These are phyloP conservation scores for Lasiodiplodia hormozganensis DNA, from an alignment of 2,329 filamentous ascomycete genomes.

Conservation along the genomic window DNA sequence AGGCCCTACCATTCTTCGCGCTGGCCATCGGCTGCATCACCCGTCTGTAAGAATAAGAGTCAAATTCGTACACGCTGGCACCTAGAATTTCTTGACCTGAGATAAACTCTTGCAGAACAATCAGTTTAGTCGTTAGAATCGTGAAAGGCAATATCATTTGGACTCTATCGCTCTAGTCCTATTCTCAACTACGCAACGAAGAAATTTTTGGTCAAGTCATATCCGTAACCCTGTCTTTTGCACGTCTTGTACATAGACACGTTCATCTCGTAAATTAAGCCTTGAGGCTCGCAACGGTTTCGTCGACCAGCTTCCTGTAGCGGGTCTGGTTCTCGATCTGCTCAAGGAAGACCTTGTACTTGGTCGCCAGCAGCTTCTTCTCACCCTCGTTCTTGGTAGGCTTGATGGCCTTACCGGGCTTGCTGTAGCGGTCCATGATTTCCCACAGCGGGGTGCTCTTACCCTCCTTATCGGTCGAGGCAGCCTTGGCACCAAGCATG, in stretches of 20 bases:
- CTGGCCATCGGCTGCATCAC: too few relatives aligned
- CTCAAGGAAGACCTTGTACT: conserved; percentile 96
- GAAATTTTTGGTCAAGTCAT: conserved; percentile 15
- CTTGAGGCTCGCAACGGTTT: conserved; percentile 44
- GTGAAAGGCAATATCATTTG: conserved; percentile 7
- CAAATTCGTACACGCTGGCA: not conserved
- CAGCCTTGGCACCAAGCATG: conserved; percentile 98
- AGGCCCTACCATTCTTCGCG: too few relatives aligned
- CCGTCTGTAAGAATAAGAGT: too few relatives aligned
- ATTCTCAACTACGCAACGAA: not conserved
- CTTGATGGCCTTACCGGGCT: conserved; percentile 83
- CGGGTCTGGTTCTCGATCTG: conserved; percentile 85
- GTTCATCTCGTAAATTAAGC: not conserved
- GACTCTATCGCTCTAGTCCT: conserved; percentile 15
- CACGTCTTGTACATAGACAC: conserved; percentile 2
- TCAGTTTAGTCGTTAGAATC: not conserved
- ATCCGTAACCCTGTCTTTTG: conserved; percentile 1
- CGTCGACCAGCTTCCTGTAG: conserved; percentile 81
- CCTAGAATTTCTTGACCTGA: not conserved
- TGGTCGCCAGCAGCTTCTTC: conserved; percentile 81
- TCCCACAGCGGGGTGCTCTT: conserved; percentile 89
- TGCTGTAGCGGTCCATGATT: conserved; percentile 98
- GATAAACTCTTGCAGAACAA: not conserved
- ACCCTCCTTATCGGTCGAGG: conserved; percentile 77
- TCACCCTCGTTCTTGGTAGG: conserved; percentile 75